Conservation (phyloP, 441 rosid genomes). For the Pelargonium cotyledonis region DNA sequence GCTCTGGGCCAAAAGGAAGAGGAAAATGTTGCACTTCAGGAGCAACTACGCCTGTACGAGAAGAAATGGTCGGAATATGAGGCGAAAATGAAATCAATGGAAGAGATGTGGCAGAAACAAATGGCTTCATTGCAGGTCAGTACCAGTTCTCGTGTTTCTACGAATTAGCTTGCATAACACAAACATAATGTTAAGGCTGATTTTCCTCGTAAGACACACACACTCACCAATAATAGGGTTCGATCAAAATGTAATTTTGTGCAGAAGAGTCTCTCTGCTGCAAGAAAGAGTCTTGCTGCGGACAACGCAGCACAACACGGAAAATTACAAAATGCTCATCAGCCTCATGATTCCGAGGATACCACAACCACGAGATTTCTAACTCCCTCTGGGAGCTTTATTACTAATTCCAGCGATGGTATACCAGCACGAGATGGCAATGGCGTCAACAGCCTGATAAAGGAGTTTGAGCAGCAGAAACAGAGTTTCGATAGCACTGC, state of each 20-base stretch:
- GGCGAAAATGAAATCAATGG: slow-evolving; percentile 84
- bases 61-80: slow-evolving; percentile 77
- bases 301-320: slow-evolving; percentile 43
- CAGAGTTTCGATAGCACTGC: slow-evolving; percentile 64
- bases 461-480: slow-evolving; percentile 70
- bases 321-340: slow-evolving; percentile 48
- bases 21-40: slow-evolving; percentile 65
- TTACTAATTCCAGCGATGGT: slow-evolving; percentile 38
- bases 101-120: slow-evolving; percentile 89
- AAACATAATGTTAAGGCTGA: neutral
- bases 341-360: slow-evolving; percentile 64
- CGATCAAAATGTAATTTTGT: slow-evolving; percentile 15
- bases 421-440: slow-evolving; percentile 45
- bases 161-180: no score
- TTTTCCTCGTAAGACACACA: neutral
- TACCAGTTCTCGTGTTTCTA: no score
- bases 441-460: slow-evolving; percentile 55
- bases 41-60: slow-evolving; percentile 64
- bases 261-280: slow-evolving; percentile 79
- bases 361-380: slow-evolving; percentile 46
- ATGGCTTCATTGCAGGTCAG: slow-evolving; percentile 80
- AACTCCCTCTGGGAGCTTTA: slow-evolving; percentile 60
- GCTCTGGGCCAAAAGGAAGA: slow-evolving; percentile 65
- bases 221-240: no score
- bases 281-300: slow-evolving; percentile 59